Base-by-base conservation (phyloP, 192 early-diverging fungal species). In the Backusella australiensis region DNA sequence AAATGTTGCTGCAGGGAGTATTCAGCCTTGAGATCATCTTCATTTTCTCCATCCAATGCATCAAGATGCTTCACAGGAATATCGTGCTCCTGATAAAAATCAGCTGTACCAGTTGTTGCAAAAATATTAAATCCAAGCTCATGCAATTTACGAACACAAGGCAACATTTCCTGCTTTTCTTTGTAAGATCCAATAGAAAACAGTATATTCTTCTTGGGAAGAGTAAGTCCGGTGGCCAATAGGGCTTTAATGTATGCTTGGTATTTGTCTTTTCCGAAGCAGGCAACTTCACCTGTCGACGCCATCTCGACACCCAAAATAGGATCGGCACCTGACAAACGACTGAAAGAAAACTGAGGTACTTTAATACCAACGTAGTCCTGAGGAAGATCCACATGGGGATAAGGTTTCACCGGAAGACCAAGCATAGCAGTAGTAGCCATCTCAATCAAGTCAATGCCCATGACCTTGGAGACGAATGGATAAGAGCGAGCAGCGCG, bases 261-360 rank as follows among this genome's bases (percentile, higher is more conserved):
- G 86, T 98, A 98, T 90, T 98, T 98, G 86, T 96, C 94, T 70
- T 90, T 90, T 34, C 98, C 97, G 80, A 99, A 98, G 80, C 95
- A 98, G 6, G 98, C 98, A 34, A 99, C 98, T 88, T 98, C 98
- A 80, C 98, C 98, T 2, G 98, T 99, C 6, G 97, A 98, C 32
- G 98, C 98, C 97, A 98, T 99, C 87, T 98, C 98, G 4, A 99
- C 97, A 79, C 98, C 98, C 65, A 99, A 86, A 78, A 99, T 91
- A 53, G 98, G 98, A 85, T 99, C 98, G 59, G 98, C 97, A 34
- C 97, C 98, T 53, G 93, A 91, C 38, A 98, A 87, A 77, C 97
- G 94, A 77, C 92, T 94, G 91, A 97, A 98, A 73, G 93, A 94
- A 86, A 99, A 99, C 88, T 98, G 97, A 38, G 97, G 96, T 19